phyloP scores from a whole-genome alignment of 257 asterid genomes.

The Plantago major region DNA sequence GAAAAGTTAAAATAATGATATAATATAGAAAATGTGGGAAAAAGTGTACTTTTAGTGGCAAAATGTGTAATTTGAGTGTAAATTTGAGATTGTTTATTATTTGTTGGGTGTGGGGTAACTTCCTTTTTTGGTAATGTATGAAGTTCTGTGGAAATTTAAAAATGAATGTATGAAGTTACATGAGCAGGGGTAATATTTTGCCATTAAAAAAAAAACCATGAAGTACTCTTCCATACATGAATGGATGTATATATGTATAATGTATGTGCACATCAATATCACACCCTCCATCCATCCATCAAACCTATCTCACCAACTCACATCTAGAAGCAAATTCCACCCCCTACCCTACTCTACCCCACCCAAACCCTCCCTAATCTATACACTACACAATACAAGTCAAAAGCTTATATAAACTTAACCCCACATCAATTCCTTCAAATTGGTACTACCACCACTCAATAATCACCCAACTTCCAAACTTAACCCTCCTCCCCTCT shows the following conservation, averaged over 20 bases:
- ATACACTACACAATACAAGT: conserved; percentile 22
- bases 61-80: too few species aligned
- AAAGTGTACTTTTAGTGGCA: too few species aligned
- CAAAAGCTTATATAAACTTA: conserved; percentile 41
- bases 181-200: too few species aligned
- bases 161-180: too few species aligned
- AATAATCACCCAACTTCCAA: conserved; percentile 32
- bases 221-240: neutral
- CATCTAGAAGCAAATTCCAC: conserved; percentile 70
- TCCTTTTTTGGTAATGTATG: too few species aligned
- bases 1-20: too few species aligned
- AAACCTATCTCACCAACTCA: conserved; percentile 88
- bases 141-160: too few species aligned
- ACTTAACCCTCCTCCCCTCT: conserved; percentile 9
- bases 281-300: conserved; percentile 26
- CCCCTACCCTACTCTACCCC: conserved; percentile 15
- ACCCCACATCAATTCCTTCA: conserved; percentile 35
- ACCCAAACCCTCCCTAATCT: conserved; percentile 6
- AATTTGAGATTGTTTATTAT: too few species aligned
- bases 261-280: neutral
- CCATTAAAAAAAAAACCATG: too few species aligned
- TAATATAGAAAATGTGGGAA: too few species aligned
- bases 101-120: too few species aligned
- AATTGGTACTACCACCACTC: neutral
- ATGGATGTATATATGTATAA: neutral